These are phyloP conservation scores for Tulasnella sp. DNA, from an alignment of 768 basidiomycete species.

Conservation along the genomic window DNA sequence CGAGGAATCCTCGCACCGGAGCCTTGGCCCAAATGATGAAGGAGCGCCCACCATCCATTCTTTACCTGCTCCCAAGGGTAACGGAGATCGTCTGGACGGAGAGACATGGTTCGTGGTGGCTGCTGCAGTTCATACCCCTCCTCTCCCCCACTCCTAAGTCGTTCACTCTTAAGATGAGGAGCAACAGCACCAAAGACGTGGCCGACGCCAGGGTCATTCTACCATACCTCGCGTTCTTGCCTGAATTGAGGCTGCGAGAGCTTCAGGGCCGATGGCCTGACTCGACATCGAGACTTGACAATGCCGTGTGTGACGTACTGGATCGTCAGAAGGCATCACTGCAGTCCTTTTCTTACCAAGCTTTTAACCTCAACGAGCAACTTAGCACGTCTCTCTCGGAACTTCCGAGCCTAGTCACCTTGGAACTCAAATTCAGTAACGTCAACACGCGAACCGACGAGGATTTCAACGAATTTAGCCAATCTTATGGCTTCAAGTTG, in stretches of 20 bases:
- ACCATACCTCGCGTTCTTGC: not conserved
- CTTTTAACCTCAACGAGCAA: not conserved
- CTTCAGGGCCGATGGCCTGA: not conserved
- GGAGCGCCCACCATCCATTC: not conserved
- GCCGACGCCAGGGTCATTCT: not conserved
- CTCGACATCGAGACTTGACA: not conserved
- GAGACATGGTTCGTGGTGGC: not conserved
- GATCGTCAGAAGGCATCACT: not conserved
- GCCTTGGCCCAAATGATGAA: not conserved
- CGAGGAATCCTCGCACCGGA: conserved; percentile 46
- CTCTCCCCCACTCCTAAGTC: not conserved
- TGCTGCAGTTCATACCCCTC: not conserved
- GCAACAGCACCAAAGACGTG: not conserved
- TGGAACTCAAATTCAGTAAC: not conserved
- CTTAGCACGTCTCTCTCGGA: not conserved
- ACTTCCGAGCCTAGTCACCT: not conserved
- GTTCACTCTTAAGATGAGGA: not conserved
- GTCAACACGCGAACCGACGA: not conserved
- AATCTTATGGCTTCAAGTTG: not conserved
- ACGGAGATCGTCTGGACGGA: not conserved
- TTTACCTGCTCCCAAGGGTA: not conserved
- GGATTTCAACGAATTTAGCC: not conserved
- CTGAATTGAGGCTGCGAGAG: not conserved
- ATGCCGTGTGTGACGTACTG: not conserved
- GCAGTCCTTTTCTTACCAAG: not conserved